Base-by-base conservation (phyloP, 768 basidiomycete species). In the Termitomyces sp. region DNA sequence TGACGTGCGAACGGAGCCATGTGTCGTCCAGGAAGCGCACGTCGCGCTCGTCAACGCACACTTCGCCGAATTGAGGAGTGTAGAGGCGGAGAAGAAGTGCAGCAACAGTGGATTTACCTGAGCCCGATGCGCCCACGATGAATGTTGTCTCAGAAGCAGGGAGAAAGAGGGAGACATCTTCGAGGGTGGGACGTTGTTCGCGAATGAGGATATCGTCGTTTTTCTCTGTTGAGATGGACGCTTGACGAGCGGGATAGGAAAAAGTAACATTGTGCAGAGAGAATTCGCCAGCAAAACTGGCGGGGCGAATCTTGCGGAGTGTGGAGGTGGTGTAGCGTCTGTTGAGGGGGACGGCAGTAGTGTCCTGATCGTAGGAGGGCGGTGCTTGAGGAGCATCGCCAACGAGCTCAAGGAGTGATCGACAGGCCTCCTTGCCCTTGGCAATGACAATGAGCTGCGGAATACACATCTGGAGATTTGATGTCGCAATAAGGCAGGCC, bases 401-500 rank as follows among this genome's bases (percentile, higher is more conserved):
- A 46, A 88, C 81, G 61, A 92, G 80, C 2, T 81, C 76, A 35
- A 93, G 70, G 33, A 95, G 78, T 0, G 85, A 79, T 1, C 81
- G 86, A 81, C 94, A 88, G 4, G 91, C 86, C 58, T 84, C 84
- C 71, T 96, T 97, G 58, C 94, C 96, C 70, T 90, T 90, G 18
- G 88, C 82, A 61, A 97, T 76, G 35, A 80, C 74, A 63, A 95
- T 88, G 66, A 93, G 76, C 62, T 91, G 86, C 0, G 95, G 94
- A 11, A 98, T 85, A 67, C 87, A 87, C 81, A 90, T 86, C 71
- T 97, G 94, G 2, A 97, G 76, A 71, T 93, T 94, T 66, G 84
- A 88, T 1, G 91, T 89, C 0, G 93, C 94, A 63, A 98, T 91
- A 22, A 98, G 78, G 71, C 93, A 95, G 0, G 96, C 95, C 96